These are phyloP conservation scores for Hirschfeldia incana DNA, from an alignment of 345 rosid genomes.

Conservation along the genomic window DNA sequence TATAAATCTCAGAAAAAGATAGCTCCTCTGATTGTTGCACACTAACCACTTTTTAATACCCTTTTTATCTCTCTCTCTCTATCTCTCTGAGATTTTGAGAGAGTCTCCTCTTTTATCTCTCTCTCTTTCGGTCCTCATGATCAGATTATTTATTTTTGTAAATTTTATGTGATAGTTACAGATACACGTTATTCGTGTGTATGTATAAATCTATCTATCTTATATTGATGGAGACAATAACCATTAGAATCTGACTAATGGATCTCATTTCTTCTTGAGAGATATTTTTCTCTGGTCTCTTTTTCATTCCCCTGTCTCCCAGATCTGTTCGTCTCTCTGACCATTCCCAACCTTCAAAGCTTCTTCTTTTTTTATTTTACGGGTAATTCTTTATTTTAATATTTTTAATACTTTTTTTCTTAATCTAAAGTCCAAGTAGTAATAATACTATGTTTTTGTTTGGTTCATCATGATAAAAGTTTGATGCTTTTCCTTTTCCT, in stretches of 20 bases:
- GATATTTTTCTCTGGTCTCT: constrained; percentile 1
- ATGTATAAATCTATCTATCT: constrained; percentile 3
- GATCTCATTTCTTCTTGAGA: constrained; percentile 35
- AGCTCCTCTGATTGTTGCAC: constrained; percentile 34
- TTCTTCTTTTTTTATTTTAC: background rate
- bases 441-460: background rate
- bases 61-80: constrained; percentile 6
- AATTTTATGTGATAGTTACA: constrained; percentile 30
- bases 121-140: constrained; percentile 30
- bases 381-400: constrained; percentile 28
- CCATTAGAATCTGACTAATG: constrained; percentile 42
- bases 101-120: constrained; percentile 13
- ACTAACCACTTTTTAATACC: constrained; percentile 24
- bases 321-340: constrained; percentile 37
- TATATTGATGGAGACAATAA: constrained; percentile 32
- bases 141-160: constrained; percentile 14
- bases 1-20: constrained; percentile 37
- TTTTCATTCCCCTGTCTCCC: constrained; percentile 15
- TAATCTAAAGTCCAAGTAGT: constrained; percentile 11
- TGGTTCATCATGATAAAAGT: constrained; percentile 31
- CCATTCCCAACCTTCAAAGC: constrained; percentile 26
- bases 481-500: constrained; percentile 31
- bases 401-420: background rate
- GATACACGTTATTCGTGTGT: constrained; percentile 36
- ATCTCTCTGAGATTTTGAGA: constrained; percentile 31